phyloP scores from a whole-genome alignment of 371 early-diverging fungal genomes.

The Amoeboaphelidium protococcarum region DNA sequence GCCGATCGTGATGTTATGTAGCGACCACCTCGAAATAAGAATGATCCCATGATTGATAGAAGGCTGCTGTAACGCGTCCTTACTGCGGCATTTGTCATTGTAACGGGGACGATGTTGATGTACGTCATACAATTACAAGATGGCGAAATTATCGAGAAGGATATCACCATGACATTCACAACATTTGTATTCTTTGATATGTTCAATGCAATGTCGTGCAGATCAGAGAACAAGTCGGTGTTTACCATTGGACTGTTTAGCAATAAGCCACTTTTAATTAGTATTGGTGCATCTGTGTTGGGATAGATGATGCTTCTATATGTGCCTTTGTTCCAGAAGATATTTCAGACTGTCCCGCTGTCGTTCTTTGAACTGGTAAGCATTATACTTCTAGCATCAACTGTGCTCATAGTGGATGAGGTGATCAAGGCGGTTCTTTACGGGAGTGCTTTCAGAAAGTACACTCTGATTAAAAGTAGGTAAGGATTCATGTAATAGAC shows the following conservation, averaged over 20 bases:
- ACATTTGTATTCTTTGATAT: conserved; percentile 84
- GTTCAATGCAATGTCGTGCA: conserved; percentile 75
- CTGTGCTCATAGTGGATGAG: conserved; percentile 59
- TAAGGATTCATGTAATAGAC: too few relatives aligned
- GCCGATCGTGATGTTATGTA: conserved; percentile 55
- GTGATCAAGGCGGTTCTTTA: conserved; percentile 19
- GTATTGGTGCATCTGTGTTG: conserved; percentile 45
- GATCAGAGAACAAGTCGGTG: conserved; percentile 56
- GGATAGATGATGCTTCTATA: conserved; percentile 71
- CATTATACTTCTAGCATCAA: conserved; percentile 30
- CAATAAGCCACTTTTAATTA: conserved; percentile 62
- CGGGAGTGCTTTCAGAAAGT: too few relatives aligned
- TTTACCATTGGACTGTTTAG: conserved; percentile 43
- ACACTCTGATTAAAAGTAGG: too few relatives aligned
- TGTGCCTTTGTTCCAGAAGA: conserved; percentile 57
- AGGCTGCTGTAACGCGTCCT: conserved; percentile 43
- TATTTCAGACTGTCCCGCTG: conserved; percentile 72
- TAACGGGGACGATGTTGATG: conserved; percentile 56
- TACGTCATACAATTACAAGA: conserved; percentile 49
- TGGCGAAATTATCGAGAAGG: conserved; percentile 39
- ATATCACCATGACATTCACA: conserved; percentile 90
- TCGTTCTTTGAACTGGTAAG: conserved; percentile 33
- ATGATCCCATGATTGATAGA: conserved; percentile 44
- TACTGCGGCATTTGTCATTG: conserved; percentile 47
- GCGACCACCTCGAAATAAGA: conserved; percentile 44